These are phyloP conservation scores for Chaetomium strumarium DNA, from an alignment of 2,329 filamentous ascomycete genomes.

Conservation along the genomic window DNA sequence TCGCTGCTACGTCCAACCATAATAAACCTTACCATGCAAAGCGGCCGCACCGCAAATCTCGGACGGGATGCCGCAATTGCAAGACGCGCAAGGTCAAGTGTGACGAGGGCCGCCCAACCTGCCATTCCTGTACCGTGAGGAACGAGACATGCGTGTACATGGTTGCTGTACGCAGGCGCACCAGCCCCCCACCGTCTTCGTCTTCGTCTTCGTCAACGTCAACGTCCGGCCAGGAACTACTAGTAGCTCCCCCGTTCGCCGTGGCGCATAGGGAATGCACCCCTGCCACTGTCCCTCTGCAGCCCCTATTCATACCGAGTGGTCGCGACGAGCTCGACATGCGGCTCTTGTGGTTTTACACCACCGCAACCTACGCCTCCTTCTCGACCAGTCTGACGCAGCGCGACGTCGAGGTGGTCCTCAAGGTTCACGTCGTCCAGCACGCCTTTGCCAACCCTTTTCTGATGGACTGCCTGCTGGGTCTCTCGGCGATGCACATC, in stretches of 20 bases:
- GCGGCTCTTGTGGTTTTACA: constrained; percentile 52
- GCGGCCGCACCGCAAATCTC: constrained; percentile 50
- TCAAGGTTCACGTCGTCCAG: constrained; percentile 43
- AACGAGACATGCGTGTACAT: constrained; percentile 43
- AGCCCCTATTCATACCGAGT: constrained; percentile 34
- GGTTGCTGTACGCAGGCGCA: background rate
- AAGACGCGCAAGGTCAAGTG: constrained; percentile 50
- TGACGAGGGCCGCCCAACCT: constrained; percentile 45
- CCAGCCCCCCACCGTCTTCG: constrained; percentile 17
- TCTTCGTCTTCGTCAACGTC: too few relatives aligned
- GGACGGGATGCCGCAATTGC: constrained; percentile 48
- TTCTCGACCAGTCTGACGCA: constrained; percentile 39
- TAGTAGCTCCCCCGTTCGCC: constrained; percentile 13
- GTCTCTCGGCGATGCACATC: constrained; percentile 45
- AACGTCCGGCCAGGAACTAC: constrained; percentile 1
- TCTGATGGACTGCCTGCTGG: constrained; percentile 50
- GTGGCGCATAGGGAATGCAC: constrained; percentile 7
- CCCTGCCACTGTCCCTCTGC: constrained; percentile 19
- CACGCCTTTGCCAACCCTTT: constrained; percentile 48
- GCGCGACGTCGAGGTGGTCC: constrained; percentile 35
- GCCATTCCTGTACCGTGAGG: constrained; percentile 44
- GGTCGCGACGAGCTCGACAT: constrained; percentile 40
- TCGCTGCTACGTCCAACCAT: background rate
- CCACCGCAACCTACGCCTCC: constrained; percentile 39
- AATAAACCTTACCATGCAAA: constrained; percentile 39